Evolutionary conservation across 139 green algal species (phyloP), one percentile per base, ranked within the genome.

Genomic region (Ettlia oleoabundans): DNA sequence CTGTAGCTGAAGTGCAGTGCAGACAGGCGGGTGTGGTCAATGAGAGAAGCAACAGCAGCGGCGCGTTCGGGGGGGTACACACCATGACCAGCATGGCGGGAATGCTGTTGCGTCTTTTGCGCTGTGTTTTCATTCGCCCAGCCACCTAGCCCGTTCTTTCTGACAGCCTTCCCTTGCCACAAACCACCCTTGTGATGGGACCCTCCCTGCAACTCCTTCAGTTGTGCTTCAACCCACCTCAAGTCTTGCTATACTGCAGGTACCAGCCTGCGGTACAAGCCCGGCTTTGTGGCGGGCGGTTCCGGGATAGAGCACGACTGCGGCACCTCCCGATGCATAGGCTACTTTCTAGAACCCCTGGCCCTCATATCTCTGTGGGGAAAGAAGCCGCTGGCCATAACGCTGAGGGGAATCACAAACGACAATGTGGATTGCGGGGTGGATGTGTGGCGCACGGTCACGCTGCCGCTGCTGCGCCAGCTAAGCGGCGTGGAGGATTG

Each of bases 271-370:
- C 86, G 91, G 4, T 99, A 98, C 86, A 90, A 84, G 37, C 97
- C 97, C 2, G 97, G 97, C 37, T 78, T 97, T 6, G 85, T 99
- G 2, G 79, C 96, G 2, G 87, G 85, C 22, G 92, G 93, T n/a
- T 95, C 74, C 9, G 83, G 82, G 7, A 41, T 98, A 10, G 43
- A 85, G 38, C 97, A 99, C 84, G 96, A 99, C 80, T 99, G 96
- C 85, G 91, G 93, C 67, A 93, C 85, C 32, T 76, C 66, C 8
- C 86, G 97, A 8, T 90, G 80, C 52, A 94, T 99, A 28, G 93
- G 94, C 3, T 99, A 97, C 86, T 99, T 97, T 72, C 72, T 99
- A 51, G 96, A 99, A 87, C 90, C 93, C 1, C 89, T 99, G 40
- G 62, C 95, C 35, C 26, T 96, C 32, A 85, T 99, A 4, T 88